Evolutionary conservation across 495 filamentous ascomycete genomes (phyloP).

Genomic region (Corynascus novoguineensis): DNA sequence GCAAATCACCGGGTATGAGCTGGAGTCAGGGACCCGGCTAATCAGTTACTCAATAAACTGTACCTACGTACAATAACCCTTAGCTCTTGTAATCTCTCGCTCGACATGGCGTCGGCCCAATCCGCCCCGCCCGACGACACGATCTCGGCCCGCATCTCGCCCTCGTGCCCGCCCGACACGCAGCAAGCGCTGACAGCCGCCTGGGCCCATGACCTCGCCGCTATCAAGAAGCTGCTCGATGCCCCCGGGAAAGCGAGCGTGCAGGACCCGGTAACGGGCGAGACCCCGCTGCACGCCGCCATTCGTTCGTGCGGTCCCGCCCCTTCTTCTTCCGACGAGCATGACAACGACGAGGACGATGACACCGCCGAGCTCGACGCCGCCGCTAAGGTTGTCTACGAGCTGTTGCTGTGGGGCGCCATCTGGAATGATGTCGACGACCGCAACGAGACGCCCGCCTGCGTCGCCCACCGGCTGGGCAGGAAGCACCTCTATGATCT

Average conservation of each 20-base stretch:
- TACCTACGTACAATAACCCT: too few species aligned
- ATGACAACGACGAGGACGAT: conserved; percentile 31
- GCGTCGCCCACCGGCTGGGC: conserved; percentile 69
- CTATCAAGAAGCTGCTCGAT: conserved; percentile 69
- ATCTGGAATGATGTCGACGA: conserved; percentile 95
- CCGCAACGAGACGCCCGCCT: conserved; percentile 85
- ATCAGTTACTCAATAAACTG: not conserved
- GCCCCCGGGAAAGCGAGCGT: conserved; percentile 60
- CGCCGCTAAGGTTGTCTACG: conserved; percentile 59
- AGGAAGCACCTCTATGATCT: conserved; percentile 70
- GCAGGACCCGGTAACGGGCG: conserved; percentile 79
- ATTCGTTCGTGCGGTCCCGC: conserved; percentile 70
- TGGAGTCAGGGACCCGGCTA: too few species aligned
- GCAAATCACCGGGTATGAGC: too few species aligned
- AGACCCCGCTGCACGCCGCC: conserved; percentile 82
- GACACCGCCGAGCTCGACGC: conserved; percentile 44
- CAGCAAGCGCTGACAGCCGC: conserved; percentile 69
- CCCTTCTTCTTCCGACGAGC: conserved; percentile 26
- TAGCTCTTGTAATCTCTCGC: too few species aligned
- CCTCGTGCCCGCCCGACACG: conserved; percentile 39
- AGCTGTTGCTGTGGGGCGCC: conserved; percentile 78
- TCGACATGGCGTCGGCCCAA: conserved; percentile 26
- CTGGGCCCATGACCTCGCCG: conserved; percentile 70
- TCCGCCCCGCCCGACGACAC: conserved; percentile 28
- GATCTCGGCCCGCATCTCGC: conserved; percentile 41